Percentiles rank a stretch among this genome's conserved stretches.
These are phyloP conservation scores for Fraxinus nigra DNA, from an alignment of 305 asterid species.

Conservation along the genomic window DNA sequence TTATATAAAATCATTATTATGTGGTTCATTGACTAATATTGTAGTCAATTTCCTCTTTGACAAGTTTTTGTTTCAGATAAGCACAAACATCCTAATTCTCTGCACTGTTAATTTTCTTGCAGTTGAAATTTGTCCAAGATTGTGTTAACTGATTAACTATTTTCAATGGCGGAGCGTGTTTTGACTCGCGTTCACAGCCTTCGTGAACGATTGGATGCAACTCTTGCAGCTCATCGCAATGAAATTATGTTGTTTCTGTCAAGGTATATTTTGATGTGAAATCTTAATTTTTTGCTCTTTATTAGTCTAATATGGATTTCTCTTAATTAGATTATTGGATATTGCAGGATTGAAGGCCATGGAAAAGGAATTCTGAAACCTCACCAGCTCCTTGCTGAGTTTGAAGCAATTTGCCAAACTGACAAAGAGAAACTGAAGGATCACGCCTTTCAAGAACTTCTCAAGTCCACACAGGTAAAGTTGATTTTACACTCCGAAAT, in stretches of 20 bases:
- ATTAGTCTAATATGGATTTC: not conserved
- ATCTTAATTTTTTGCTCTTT: not conserved
- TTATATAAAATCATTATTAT: conserved; percentile 13
- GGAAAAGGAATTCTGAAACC: conserved; percentile 92
- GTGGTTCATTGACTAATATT: conserved; percentile 30
- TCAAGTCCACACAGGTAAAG: conserved; percentile 78
- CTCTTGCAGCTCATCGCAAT: conserved; percentile 71
- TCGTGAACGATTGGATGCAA: conserved; percentile 84
- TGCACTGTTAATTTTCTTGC: conserved; percentile 16
- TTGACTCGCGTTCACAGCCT: conserved; percentile 92
- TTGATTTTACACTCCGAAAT: not conserved
- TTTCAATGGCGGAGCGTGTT: conserved; percentile 81
- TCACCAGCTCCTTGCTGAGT: conserved; percentile 81
- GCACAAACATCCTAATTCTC: not conserved
- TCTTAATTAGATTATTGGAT: not conserved
- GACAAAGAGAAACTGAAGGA: conserved; percentile 53
- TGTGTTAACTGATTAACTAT: conserved; percentile 18
- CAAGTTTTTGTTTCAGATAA: conserved; percentile 25
- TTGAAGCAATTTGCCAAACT: conserved; percentile 55
- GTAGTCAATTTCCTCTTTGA: not conserved
- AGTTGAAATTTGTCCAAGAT: conserved; percentile 37
- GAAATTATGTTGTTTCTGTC: conserved; percentile 70
- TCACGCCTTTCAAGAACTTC: conserved; percentile 77
- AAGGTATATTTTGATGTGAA: conserved; percentile 35
- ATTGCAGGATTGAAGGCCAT: conserved; percentile 68